Percentiles rank a stretch among this genome's conserved stretches.
Conservation (phyloP, 2,329 filamentous ascomycete species). For the Sclerotinia minor region DNA sequence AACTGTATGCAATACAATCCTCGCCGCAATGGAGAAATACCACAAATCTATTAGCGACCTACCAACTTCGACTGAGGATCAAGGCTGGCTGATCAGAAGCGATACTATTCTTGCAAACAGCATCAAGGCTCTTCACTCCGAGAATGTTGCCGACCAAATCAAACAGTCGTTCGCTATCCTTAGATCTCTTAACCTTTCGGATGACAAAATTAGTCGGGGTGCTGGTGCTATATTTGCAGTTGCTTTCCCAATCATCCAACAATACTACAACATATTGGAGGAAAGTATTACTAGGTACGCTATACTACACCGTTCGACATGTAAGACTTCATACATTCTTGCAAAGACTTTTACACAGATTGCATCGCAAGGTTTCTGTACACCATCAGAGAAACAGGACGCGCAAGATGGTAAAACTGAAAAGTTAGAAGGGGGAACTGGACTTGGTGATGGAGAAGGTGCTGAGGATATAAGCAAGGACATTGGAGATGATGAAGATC, state of each 20-base stretch:
- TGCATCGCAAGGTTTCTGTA: conserved; percentile 85
- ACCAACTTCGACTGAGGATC: conserved; percentile 60
- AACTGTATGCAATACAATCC: conserved; percentile 68
- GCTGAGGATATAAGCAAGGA: conserved; percentile 98
- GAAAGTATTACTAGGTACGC: conserved; percentile 59
- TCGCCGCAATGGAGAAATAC: conserved; percentile 77
- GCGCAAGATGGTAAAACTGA: conserved; percentile 69
- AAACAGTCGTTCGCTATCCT: conserved; percentile 49
- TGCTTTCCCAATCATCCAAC: conserved; percentile 68
- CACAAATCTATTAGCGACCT: conserved; percentile 56
- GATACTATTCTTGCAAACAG: conserved; percentile 31
- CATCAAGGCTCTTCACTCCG: conserved; percentile 38
- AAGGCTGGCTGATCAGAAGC: conserved; percentile 59
- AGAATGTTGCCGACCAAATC: conserved; percentile 43
- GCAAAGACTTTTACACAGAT: conserved; percentile 77
- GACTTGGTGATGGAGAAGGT: conserved; percentile 90
- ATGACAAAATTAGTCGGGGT: conserved; percentile 46
- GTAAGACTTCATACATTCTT: conserved; percentile 73
- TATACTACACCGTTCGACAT: conserved; percentile 67
- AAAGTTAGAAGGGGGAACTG: conserved; percentile 86
- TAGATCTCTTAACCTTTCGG: conserved; percentile 47
- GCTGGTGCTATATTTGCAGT: conserved; percentile 60
- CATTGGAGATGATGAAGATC: conserved; percentile 87
- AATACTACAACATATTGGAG: conserved; percentile 66
- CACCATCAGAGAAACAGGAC: conserved; percentile 76